Conservation (phyloP, 2,329 filamentous ascomycete species). For the Didymella exigua region DNA sequence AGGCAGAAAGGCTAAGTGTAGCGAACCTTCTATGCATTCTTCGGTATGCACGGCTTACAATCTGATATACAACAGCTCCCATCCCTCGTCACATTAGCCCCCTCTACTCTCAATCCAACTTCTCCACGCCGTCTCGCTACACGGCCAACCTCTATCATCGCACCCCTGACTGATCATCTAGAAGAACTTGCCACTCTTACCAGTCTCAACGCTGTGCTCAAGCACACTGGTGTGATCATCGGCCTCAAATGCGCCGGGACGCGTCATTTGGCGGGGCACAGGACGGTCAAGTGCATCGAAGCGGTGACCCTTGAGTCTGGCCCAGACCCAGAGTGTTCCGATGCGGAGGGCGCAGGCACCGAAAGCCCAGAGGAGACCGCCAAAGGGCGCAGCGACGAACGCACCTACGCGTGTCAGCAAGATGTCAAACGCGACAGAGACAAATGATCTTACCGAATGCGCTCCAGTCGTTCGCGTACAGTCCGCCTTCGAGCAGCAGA, state of each 20-base stretch:
- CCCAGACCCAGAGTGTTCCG: constrained; percentile 61
- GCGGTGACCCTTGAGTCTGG: constrained; percentile 63
- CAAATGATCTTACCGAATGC: constrained; percentile 65
- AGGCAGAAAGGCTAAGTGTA: background rate
- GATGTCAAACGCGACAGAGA: background rate
- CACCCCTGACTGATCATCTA: constrained; percentile 7
- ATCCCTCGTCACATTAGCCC: background rate
- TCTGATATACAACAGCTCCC: background rate
- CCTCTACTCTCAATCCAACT: background rate
- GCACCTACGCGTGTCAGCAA: constrained; percentile 54
- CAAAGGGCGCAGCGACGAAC: constrained; percentile 79
- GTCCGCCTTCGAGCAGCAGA: constrained; percentile 72
- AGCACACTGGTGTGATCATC: constrained; percentile 36
- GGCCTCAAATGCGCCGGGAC: constrained; percentile 26
- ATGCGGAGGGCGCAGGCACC: constrained; percentile 67
- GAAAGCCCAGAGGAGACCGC: constrained; percentile 73
- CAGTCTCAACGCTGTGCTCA: constrained; percentile 28
- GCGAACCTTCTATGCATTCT: background rate
- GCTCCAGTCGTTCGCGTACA: constrained; percentile 80
- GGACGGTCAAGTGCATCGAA: constrained; percentile 71
- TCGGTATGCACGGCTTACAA: background rate
- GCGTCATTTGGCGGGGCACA: constrained; percentile 21
- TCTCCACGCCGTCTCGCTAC: background rate
- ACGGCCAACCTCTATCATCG: background rate
- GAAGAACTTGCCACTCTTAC: constrained; percentile 43